Percentiles rank a stretch among this genome's conserved stretches.
phyloP scores from a whole-genome alignment of 2,329 filamentous ascomycete species.

The Escovopsis sp. region DNA sequence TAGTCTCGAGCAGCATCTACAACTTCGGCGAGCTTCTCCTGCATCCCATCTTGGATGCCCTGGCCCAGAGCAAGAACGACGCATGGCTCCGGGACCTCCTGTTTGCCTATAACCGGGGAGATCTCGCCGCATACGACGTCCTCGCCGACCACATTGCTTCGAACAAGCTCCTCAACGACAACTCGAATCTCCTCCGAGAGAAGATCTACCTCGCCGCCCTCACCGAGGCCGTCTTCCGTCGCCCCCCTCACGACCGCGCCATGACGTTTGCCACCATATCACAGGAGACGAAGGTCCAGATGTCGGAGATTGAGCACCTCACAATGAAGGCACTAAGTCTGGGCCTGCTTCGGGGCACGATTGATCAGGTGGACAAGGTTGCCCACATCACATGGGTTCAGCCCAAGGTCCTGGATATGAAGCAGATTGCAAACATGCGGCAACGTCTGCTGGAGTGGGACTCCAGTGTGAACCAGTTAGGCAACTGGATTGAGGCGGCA shows the following conservation, averaged over 20 bases:
- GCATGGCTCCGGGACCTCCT: slow-evolving; percentile 90
- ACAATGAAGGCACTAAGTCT: slow-evolving; percentile 98
- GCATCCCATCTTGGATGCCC: slow-evolving; percentile 83
- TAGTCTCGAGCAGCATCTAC: slow-evolving; percentile 92
- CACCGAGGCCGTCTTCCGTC: slow-evolving; percentile 90
- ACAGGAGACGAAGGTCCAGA: slow-evolving; percentile 80
- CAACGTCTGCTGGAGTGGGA: slow-evolving; percentile 86
- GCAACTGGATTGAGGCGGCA: slow-evolving; percentile 90
- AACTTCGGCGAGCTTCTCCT: slow-evolving; percentile 98
- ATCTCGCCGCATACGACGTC: slow-evolving; percentile 73
- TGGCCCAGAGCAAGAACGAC: slow-evolving; percentile 54
- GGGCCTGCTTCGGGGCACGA: slow-evolving; percentile 76
- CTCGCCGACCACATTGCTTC: slow-evolving; percentile 69
- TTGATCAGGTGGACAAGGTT: slow-evolving; percentile 90
- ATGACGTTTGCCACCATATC: slow-evolving; percentile 86
- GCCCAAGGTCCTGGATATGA: slow-evolving; percentile 91
- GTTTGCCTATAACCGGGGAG: slow-evolving; percentile 93
- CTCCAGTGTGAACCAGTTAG: slow-evolving; percentile 84
- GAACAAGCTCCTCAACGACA: slow-evolving; percentile 63
- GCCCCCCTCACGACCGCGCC: slow-evolving; percentile 85
- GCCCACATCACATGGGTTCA: slow-evolving; percentile 98
- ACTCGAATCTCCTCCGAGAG: slow-evolving; percentile 76
- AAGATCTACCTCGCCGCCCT: slow-evolving; percentile 96
- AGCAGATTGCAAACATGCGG: slow-evolving; percentile 88
- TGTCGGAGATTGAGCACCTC: slow-evolving; percentile 89